Base-by-base conservation (phyloP, 768 basidiomycete species). In the Tulasnella sp. region DNA sequence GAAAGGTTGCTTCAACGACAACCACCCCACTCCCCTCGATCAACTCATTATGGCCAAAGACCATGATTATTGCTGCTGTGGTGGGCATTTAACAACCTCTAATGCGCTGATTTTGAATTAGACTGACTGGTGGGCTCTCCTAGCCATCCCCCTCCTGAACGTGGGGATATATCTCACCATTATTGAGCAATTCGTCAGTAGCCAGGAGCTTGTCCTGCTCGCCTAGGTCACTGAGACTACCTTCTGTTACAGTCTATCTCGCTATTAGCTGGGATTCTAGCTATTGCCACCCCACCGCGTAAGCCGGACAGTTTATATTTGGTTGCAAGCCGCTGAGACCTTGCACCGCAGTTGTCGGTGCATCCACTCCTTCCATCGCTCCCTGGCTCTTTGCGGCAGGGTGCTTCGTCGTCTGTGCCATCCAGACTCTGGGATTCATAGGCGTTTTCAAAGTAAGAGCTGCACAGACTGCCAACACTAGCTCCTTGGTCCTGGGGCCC, bases 101-200 rank as follows among this genome's bases (percentile, higher is more conserved):
- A 32, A 34, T 35, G 49, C 55, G n/a, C 58, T 45, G 21, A 41
- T 11, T 6, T 40, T 46, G 61, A 45, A 55, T 52, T n/a, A n/a
- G n/a, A n/a, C n/a, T n/a, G n/a, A n/a, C n/a, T n/a, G n/a, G n/a
- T n/a, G n/a, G n/a, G n/a, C 19, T 32, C 8, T 25, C 4, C 25
- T 15, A 71, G 92, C 92, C 41, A 84, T 97, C 59, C 93, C 93
- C 7, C 71, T 91, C 48, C 74, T 91, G 61, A 94, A 99, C 72
- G 77, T 81, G 60, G 96, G 96, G 31, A 86, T 97, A 52, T 97
- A 96, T 64, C 69, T 79, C 17, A 78, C 84, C 27, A 69, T 98
- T 48, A 67, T 73, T 0, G 87, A 94, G 67, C 92, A 96, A 69
- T 74, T 87, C 40, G 71, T 78, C 23, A 52, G 68, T 61, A 12